Evolutionary conservation across 163 green algal species (phyloP).

Genomic region (Chlamydomonas reinhardtii): DNA sequence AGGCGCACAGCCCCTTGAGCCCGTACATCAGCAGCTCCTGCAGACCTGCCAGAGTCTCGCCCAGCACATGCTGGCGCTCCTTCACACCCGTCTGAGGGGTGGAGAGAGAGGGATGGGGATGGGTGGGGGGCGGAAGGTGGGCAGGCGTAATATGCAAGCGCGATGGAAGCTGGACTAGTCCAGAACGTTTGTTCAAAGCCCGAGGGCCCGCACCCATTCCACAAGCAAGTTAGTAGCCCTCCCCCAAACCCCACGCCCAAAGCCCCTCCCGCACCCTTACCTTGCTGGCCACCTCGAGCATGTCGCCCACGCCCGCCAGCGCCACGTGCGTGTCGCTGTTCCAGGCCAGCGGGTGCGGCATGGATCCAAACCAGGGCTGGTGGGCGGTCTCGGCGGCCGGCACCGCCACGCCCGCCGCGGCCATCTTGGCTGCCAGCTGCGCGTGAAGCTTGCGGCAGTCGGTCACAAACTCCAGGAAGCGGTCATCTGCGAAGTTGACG

Average conservation of each 20-base stretch:
- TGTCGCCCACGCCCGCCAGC: conserved; percentile 5
- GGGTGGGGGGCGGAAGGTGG: background rate
- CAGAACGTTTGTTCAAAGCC: background rate
- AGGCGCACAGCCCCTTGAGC: conserved; percentile 71
- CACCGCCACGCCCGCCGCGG: conserved; percentile 6
- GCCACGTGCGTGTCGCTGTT: conserved; percentile 10
- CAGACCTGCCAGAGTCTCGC: conserved; percentile 76
- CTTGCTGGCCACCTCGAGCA: conserved; percentile 35
- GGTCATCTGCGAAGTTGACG: conserved; percentile 70
- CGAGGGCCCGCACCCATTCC: no score
- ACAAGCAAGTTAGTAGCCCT: no score
- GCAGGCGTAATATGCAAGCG: no score
- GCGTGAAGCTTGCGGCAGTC: conserved; percentile 33
- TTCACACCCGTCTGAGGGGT: conserved; percentile 56
- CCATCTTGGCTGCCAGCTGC: conserved; percentile 36
- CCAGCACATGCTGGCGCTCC: conserved; percentile 59
- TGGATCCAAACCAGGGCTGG: conserved; percentile 41
- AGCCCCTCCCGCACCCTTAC: background rate
- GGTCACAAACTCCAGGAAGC: conserved; percentile 59
- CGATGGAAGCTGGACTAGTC: no score
- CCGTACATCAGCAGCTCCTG: conserved; percentile 84
- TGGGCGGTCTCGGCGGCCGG: background rate
- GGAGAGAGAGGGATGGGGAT: background rate
- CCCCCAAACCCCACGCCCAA: background rate
- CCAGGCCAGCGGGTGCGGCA: conserved; percentile 49